Conservation (phyloP, 768 basidiomycete genomes). For the Hygrocybe coccinea region DNA sequence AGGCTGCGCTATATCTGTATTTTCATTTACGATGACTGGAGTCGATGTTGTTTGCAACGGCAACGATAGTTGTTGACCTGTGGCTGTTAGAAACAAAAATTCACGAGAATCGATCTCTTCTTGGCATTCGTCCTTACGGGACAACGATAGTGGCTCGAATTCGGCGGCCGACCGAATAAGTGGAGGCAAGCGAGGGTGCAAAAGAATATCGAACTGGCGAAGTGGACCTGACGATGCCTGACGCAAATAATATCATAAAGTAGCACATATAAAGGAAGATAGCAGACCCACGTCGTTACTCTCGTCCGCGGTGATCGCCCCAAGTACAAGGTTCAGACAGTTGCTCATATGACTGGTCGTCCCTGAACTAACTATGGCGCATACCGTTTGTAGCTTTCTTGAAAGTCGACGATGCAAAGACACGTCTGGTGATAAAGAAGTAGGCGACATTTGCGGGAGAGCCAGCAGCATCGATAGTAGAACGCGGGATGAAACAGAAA, state of each 20-base stretch:
- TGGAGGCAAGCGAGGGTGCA: slow-evolving; percentile 80
- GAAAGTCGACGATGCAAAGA: slow-evolving; percentile 44
- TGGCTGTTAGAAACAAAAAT: slow-evolving; percentile 34
- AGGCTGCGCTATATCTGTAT: too few relatives aligned
- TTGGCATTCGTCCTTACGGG: slow-evolving; percentile 55
- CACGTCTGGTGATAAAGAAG: slow-evolving; percentile 49
- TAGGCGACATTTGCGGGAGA: slow-evolving; percentile 52
- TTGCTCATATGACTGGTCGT: slow-evolving; percentile 57
- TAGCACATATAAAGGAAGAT: background rate
- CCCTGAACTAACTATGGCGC: slow-evolving; percentile 48
- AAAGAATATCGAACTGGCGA: slow-evolving; percentile 51
- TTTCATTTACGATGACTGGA: background rate
- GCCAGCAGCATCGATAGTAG: slow-evolving; percentile 53
- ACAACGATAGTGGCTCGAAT: slow-evolving; percentile 57
- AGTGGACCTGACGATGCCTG: slow-evolving; percentile 10
- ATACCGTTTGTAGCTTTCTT: slow-evolving; percentile 43
- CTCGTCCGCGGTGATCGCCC: slow-evolving; percentile 28
- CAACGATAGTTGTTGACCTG: background rate
- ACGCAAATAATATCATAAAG: background rate
- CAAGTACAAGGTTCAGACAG: slow-evolving; percentile 52
- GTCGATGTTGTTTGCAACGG: slow-evolving; percentile 1
- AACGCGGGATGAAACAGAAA: slow-evolving; percentile 56
- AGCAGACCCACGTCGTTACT: slow-evolving; percentile 13
- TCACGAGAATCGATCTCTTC: slow-evolving; percentile 52
- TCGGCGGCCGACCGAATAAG: slow-evolving; percentile 63